Conservation (phyloP, 106 monocot genomes). For the Amphibolis antarctica region DNA sequence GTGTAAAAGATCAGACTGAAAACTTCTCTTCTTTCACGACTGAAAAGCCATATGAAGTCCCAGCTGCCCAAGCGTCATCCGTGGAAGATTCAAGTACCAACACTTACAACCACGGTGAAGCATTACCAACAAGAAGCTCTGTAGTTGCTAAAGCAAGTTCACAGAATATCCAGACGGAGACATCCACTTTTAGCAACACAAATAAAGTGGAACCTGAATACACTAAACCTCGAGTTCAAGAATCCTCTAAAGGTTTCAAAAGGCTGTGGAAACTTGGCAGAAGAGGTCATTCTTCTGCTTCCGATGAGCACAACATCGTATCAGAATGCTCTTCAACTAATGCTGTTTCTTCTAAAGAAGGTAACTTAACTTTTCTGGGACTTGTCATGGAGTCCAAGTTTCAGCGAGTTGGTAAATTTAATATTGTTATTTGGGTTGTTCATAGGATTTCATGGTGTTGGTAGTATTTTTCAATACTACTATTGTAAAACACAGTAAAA, state of each 20-base stretch:
- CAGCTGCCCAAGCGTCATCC: conserved; percentile 48
- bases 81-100: conserved; percentile 28
- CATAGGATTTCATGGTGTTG: too few relatives aligned
- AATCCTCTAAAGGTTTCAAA: conserved; percentile 64
- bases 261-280: conserved; percentile 78
- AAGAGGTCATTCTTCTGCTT: conserved; percentile 37
- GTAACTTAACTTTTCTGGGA: neutral
- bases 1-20: conserved; percentile 9
- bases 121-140: neutral
- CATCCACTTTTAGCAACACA: neutral
- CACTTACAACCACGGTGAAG: conserved; percentile 12
- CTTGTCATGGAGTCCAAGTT: neutral
- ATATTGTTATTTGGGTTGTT: too few relatives aligned
- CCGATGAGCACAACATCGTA: conserved; percentile 26
- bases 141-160: neutral
- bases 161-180: neutral
- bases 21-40: neutral
- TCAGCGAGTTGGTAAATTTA: neutral
- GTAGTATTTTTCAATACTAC: too few relatives aligned
- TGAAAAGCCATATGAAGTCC: conserved; percentile 44
- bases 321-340: conserved; percentile 25
- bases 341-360: neutral
- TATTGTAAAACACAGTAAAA: neutral
- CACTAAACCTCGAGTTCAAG: conserved; percentile 47
- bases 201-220: conserved; percentile 19